Conservation (phyloP, 2,329 filamentous ascomycete species). For the Trichoderma semiorbis region DNA sequence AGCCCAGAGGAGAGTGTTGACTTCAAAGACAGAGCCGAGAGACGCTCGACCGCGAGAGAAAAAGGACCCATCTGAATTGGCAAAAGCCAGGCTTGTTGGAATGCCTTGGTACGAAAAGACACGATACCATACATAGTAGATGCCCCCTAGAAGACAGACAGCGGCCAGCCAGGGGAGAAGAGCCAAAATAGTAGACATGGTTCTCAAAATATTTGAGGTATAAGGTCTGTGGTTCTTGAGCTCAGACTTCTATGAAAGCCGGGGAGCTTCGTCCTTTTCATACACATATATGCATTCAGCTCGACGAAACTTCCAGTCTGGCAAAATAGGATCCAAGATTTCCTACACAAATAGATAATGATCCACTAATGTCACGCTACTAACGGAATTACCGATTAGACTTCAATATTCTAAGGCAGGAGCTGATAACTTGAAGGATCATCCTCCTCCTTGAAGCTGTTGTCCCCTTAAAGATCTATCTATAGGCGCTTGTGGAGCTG, state of each 20-base stretch:
- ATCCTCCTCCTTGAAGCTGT: background rate
- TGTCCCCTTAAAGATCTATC: background rate
- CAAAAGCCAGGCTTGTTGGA: background rate
- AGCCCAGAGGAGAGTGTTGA: slow-evolving; percentile 4
- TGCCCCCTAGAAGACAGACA: background rate
- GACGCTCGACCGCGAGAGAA: background rate
- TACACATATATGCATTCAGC: background rate
- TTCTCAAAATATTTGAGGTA: background rate
- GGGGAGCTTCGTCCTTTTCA: background rate
- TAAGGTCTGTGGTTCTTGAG: background rate
- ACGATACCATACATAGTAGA: slow-evolving; percentile 7
- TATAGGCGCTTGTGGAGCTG: background rate
- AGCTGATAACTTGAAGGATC: background rate
- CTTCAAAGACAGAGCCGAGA: background rate
- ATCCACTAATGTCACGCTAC: background rate
- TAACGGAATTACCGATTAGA: background rate
- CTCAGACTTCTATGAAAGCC: background rate
- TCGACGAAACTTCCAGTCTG: background rate
- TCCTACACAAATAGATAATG: background rate
- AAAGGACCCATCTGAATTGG: slow-evolving; percentile 1
- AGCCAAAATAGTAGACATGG: background rate
- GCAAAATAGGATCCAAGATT: background rate
- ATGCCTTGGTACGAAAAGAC: slow-evolving; percentile 5
- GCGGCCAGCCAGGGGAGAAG: background rate
- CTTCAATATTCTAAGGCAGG: background rate